Base-by-base conservation (phyloP, 768 basidiomycete genomes). In the Boletus reticuloceps region DNA sequence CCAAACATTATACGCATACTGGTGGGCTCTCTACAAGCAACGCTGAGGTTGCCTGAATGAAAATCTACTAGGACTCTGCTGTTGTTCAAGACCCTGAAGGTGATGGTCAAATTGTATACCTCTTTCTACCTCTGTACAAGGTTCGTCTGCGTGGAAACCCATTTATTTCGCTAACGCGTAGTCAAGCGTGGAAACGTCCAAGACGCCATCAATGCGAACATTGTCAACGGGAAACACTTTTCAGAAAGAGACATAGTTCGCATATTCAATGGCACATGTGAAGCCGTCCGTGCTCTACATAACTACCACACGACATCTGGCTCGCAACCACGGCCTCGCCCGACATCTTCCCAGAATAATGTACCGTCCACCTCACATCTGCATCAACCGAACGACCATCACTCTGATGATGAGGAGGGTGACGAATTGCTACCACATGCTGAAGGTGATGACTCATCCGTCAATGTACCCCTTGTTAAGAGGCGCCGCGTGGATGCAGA, bases 1-100 rank as follows among this genome's bases (percentile, higher is more conserved):
- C 90, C 89, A 19, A 98, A 98, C 70, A 98, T 98, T 65, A 99
- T 99, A 69, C 89, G 89, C 37, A 94, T 96, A 69, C 73, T 96
- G 71, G 91, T 89, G 41, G 62, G 52, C 75, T 74, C 43, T 47
- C 25, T 22, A 3, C 10, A 22, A 22, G 36, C 2, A 29, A 27
- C 17, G n/a, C n/a, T 5, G 12, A 44, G 17, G 22, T 19, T 38
- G 29, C n/a, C 5, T 29, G 14, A 51, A 25, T 37, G 41, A 36
- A 61, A 62, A 42, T 45, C 37, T 34, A 27, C 27, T 45, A 92
- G 90, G 94, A 98, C 67, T 95, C 94, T 14, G 92, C 94, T 2
- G 92, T 96, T 5, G 88, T 95, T 1, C 94, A 97, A 71, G 94
- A 98, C 65, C 88, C 90, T 34, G 87, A 89, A 55, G 94, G 92